phyloP scores from a whole-genome alignment of 2,329 filamentous ascomycete genomes.

The Trichoderma afroharzianum region DNA sequence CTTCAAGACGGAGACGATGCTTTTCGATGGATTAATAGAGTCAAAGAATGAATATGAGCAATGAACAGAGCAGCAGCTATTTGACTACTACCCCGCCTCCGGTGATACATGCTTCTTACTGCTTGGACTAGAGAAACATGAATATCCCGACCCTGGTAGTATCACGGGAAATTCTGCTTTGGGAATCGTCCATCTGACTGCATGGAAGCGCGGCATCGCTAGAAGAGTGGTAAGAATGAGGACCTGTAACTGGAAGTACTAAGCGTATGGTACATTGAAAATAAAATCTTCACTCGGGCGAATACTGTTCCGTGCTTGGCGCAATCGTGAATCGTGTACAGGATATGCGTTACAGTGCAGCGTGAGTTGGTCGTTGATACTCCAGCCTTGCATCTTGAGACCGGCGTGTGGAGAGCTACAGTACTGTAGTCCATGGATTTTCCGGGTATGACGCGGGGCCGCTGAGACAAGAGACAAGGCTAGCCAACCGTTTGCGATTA shows the following conservation, averaged over 20 bases:
- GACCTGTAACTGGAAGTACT: background rate
- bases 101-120: background rate
- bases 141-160: background rate
- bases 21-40: conserved; percentile 13
- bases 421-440: background rate
- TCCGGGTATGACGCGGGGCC: background rate
- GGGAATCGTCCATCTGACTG: background rate
- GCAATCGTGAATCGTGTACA: background rate
- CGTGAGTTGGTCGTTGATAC: background rate
- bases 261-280: background rate
- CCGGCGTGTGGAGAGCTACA: background rate
- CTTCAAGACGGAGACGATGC: conserved; percentile 1
- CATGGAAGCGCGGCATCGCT: background rate
- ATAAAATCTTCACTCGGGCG: background rate
- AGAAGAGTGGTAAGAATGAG: background rate
- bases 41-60: conserved; percentile 4
- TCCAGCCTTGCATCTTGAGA: background rate
- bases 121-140: background rate
- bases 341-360: background rate
- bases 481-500: background rate
- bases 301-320: background rate
- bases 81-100: background rate
- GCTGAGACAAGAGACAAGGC: background rate
- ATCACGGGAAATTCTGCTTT: background rate
- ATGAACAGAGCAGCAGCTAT: conserved; percentile 1